These are phyloP conservation scores for Fusarium armeniacum DNA, from an alignment of 2,329 filamentous ascomycete genomes.

Conservation along the genomic window DNA sequence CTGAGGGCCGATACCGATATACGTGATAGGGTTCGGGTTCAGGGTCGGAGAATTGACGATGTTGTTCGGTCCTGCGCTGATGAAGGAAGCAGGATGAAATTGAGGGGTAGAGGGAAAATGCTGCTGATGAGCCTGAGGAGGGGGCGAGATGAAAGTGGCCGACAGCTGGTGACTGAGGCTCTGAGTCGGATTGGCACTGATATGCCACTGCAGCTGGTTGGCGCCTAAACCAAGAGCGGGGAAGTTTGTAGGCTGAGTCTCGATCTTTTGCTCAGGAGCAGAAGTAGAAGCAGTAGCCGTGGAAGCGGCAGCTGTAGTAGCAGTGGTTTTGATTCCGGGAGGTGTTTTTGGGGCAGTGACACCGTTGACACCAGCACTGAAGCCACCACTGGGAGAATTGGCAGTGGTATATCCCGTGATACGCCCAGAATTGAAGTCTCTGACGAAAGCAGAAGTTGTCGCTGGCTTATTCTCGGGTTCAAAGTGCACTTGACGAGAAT, in stretches of 20 bases:
- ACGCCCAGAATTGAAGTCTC: conserved; percentile 9
- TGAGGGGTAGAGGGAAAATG: conserved; percentile 26
- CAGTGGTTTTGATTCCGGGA: conserved; percentile 8
- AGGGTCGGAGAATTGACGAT: neutral
- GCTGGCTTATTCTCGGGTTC: conserved; percentile 24
- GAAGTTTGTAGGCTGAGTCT: conserved; percentile 45
- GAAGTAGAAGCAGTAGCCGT: conserved; percentile 14
- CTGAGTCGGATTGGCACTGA: conserved; percentile 54
- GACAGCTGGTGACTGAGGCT: conserved; percentile 51
- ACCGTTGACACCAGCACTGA: conserved; percentile 35
- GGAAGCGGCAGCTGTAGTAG: conserved; percentile 1
- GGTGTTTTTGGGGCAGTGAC: conserved; percentile 26
- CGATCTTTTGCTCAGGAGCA: conserved; percentile 19
- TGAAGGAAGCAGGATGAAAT: conserved; percentile 33
- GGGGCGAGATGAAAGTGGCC: conserved; percentile 36
- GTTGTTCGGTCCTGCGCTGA: conserved; percentile 25
- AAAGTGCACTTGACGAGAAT: conserved; percentile 55
- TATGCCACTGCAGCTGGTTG: conserved; percentile 53
- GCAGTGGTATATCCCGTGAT: conserved; percentile 40
- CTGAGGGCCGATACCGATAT: conserved; percentile 47
- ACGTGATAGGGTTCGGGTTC: conserved; percentile 44
- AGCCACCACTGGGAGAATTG: conserved; percentile 47
- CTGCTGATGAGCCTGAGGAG: conserved; percentile 31
- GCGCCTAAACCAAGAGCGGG: conserved; percentile 51
- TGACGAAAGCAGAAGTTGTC: conserved; percentile 4